Conservation (phyloP, 2,329 filamentous ascomycete genomes). For the Monilinia polystroma region DNA sequence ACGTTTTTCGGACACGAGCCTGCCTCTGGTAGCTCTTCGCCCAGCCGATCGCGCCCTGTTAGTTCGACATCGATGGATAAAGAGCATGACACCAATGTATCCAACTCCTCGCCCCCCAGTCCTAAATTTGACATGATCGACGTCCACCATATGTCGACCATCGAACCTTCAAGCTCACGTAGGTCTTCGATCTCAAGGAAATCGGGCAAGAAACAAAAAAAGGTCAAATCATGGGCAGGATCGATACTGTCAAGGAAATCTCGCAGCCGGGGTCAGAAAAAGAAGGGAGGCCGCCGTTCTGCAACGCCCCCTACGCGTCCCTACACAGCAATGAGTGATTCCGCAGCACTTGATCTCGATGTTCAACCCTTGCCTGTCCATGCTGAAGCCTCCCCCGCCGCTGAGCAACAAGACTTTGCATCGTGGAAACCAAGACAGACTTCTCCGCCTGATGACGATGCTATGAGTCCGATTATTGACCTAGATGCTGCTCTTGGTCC, state of each 20-base stretch:
- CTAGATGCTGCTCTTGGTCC: constrained; percentile 90
- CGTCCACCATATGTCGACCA: constrained; percentile 30
- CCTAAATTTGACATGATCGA: constrained; percentile 25
- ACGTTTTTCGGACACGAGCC: constrained; percentile 39
- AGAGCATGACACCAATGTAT: constrained; percentile 24
- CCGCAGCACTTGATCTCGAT: constrained; percentile 30
- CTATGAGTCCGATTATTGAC: constrained; percentile 81
- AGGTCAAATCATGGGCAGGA: constrained; percentile 65
- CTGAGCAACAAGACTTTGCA: constrained; percentile 36
- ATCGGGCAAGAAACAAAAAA: constrained; percentile 60
- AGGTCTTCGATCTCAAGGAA: constrained; percentile 38
- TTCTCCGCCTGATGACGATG: constrained; percentile 56
- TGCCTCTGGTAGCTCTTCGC: constrained; percentile 44
- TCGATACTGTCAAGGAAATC: constrained; percentile 51
- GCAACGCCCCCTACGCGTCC: constrained; percentile 46
- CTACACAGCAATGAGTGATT: constrained; percentile 36
- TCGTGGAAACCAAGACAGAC: constrained; percentile 44
- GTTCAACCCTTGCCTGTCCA: not conserved
- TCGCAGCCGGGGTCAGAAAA: constrained; percentile 47
- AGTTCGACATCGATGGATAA: constrained; percentile 43
- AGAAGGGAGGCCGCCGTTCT: constrained; percentile 43
- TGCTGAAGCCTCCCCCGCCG: constrained; percentile 22
- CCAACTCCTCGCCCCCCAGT: constrained; percentile 19
- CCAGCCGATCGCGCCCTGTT: constrained; percentile 47
- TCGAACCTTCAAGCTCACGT: constrained; percentile 33